Evolutionary conservation across 2,329 filamentous ascomycete species (phyloP).

Genomic region (Alternaria novae-zelandiae): DNA sequence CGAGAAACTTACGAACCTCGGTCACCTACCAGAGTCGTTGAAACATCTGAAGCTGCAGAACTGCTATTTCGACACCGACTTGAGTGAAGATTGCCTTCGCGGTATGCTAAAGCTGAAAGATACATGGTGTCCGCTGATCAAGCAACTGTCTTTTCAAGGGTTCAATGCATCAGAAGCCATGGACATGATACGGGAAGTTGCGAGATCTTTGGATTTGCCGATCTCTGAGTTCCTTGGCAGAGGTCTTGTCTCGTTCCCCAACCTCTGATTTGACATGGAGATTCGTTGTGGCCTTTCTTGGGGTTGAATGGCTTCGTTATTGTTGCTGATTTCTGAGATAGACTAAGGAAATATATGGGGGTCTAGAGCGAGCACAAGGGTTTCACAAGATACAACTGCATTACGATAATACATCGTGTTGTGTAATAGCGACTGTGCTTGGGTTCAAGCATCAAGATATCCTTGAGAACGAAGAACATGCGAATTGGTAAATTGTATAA

Average conservation of each 20-base stretch:
- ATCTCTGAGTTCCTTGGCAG: background rate
- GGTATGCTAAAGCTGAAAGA: background rate
- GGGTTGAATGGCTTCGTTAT: background rate
- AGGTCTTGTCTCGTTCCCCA: background rate
- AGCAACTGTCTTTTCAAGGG: background rate
- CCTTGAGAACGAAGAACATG: background rate
- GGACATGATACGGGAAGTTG: background rate
- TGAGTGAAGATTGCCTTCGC: background rate
- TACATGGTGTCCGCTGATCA: conserved; percentile 3
- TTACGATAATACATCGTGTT: background rate
- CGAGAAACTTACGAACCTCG: background rate
- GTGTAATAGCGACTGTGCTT: background rate
- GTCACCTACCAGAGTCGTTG: background rate
- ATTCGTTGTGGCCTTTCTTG: background rate
- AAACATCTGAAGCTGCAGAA: background rate
- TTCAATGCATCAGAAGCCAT: background rate
- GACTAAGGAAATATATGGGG: background rate
- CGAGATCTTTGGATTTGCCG: background rate
- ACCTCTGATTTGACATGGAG: background rate
- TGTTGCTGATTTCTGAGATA: background rate
- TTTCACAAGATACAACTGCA: rapidly evolving
- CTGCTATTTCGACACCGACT: background rate
- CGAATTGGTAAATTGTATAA: background rate
- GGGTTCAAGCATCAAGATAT: background rate
- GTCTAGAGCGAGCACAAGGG: background rate